Percentiles rank a stretch among this genome's conserved stretches.
Evolutionary conservation across 2,329 filamentous ascomycete species (phyloP).

Genomic region (Epichloe coenophiala): DNA sequence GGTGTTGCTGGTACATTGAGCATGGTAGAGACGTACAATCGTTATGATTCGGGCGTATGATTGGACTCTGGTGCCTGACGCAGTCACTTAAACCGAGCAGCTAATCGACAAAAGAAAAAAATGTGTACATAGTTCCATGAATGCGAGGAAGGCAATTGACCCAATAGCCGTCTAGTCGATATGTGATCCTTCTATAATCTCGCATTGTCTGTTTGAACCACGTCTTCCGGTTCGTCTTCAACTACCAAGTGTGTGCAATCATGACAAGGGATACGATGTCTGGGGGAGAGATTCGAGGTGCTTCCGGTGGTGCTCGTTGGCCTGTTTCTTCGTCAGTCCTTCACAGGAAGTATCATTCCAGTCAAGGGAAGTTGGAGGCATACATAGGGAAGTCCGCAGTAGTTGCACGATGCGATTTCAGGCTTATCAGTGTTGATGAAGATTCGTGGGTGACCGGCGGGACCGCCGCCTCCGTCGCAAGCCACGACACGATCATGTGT

Average conservation of each 20-base stretch:
- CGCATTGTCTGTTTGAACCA: not conserved
- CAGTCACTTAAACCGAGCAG: not conserved
- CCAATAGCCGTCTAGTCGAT: not conserved
- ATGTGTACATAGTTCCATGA: not conserved
- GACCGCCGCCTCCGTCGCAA: constrained; percentile 87
- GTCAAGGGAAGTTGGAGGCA: constrained; percentile 21
- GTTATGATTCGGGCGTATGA: not conserved
- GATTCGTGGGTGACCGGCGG: constrained; percentile 78
- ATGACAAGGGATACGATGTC: constrained; percentile 68
- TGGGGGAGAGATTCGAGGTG: constrained; percentile 75
- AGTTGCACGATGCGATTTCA: constrained; percentile 78
- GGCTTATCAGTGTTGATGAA: constrained; percentile 99
- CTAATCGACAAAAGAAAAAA: not conserved
- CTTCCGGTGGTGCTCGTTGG: constrained; percentile 76
- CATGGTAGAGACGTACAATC: not conserved
- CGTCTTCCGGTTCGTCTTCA: not conserved
- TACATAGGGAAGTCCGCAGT: constrained; percentile 91
- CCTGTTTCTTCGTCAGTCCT: constrained; percentile 35
- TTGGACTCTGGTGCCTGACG: not conserved
- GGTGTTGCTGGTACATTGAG: not conserved
- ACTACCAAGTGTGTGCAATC: constrained; percentile 8
- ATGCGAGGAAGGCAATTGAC: not conserved
- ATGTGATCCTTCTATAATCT: not conserved
- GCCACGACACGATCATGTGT: constrained; percentile 67
- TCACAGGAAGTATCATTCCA: not conserved